Percentiles rank a stretch among this genome's conserved stretches.
Conservation (phyloP, 805 yeast genomes). For the Pichia deserticola region DNA sequence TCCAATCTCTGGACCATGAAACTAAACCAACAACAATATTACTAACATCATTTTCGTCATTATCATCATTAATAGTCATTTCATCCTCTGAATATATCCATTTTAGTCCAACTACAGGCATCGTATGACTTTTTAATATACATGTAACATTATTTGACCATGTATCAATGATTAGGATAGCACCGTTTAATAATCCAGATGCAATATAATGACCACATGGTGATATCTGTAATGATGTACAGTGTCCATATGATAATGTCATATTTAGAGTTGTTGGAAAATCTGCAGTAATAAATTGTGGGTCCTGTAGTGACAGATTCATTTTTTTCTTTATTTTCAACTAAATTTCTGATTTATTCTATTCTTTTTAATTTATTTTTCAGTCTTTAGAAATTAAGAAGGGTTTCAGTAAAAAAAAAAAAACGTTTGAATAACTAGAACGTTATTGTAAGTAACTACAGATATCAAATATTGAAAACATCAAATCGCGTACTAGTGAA, state of each 20-base stretch:
- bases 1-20: slow-evolving; percentile 77
- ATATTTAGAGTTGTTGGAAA: slow-evolving; percentile 80
- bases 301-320: slow-evolving; percentile 82
- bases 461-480: too few species aligned
- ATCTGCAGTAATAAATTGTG: slow-evolving; percentile 85
- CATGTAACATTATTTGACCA: slow-evolving; percentile 58
- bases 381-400: not conserved
- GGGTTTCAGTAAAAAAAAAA: too few species aligned
- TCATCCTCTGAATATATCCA: slow-evolving; percentile 48
- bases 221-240: slow-evolving; percentile 63
- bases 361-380: too few species aligned
- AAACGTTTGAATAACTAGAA: too few species aligned
- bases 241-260: slow-evolving; percentile 57
- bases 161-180: slow-evolving; percentile 64
- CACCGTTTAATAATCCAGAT: slow-evolving; percentile 68
- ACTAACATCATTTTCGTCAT: slow-evolving; percentile 31
- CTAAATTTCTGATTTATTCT: too few species aligned
- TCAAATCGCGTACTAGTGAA: too few species aligned
- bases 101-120: slow-evolving; percentile 62
- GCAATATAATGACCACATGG: slow-evolving; percentile 81
- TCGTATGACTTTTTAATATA: slow-evolving; percentile 55
- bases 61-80: slow-evolving; percentile 27
- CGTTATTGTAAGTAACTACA: too few species aligned
- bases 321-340: slow-evolving; percentile 17
- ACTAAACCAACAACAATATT: slow-evolving; percentile 41